Base-by-base conservation (phyloP, 441 rosid species). In the Populus trichocarpa region DNA sequence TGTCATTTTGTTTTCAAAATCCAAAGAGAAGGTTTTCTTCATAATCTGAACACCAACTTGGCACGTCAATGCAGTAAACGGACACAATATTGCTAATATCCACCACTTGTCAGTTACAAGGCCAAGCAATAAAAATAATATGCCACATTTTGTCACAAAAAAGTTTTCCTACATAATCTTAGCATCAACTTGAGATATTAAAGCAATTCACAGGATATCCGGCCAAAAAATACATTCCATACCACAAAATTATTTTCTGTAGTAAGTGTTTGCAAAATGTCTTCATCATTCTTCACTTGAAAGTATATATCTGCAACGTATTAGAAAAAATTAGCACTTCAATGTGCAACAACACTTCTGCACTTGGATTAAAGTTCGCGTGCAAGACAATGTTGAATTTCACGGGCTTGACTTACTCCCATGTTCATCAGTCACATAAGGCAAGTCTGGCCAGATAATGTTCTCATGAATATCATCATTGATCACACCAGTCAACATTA, bases 281-380 rank as follows among this genome's bases (percentile, higher is more conserved):
- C 98, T 81, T 93, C 97, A 70, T 94, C 96, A 67, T 89, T 88
- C 84, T 91, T 92, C 81, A 94, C 94, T 90, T 88, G 95, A 83
- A 94, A 88, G 85, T 92, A 96, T 77, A 93, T 77, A 86, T 88
- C 98, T 96, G 94, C 81, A 87, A 80, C 14, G 38, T 20, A 85
- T 74, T 35, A 73, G 23, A 14, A 32, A 26, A 2, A 40, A 76
- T 70, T 25, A 80, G 77, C 0, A 36, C 69, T 73, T 82, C 59
- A 35, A 32, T 69, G 6, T 8, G 36, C 38, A 67, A 23, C 13
- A 67, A 18, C 20, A 67, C 57, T 32, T 25, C 40, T 23, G 77
- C 69, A 65, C 71, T 30, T 20, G 71, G 75, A 72, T 13, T 23
- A 18, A 83, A 25, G 71, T 13, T 64, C 11, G 25, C 3, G 59